phyloP scores from a whole-genome alignment of 495 filamentous ascomycete species.

The Aspergillus incahuasiensis region DNA sequence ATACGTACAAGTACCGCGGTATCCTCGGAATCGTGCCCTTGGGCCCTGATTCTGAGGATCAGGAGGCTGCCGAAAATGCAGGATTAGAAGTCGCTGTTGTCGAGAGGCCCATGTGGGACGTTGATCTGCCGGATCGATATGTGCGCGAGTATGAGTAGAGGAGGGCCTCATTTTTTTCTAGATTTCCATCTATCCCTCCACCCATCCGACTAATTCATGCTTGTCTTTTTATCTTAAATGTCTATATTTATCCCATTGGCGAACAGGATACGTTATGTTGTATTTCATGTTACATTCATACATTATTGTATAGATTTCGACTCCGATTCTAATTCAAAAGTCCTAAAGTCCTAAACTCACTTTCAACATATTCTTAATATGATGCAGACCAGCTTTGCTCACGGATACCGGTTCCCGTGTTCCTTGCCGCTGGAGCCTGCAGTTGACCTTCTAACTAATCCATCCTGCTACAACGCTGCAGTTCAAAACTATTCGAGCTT shows the following conservation, averaged over 20 bases:
- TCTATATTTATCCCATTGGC: constrained; percentile 7
- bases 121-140: constrained; percentile 72
- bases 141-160: constrained; percentile 60
- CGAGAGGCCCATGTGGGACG: constrained; percentile 81
- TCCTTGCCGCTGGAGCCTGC: no score
- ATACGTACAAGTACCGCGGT: constrained; percentile 83
- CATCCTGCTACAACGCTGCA: no score
- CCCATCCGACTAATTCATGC: not conserved
- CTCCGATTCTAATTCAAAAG: not conserved
- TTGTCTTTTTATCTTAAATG: not conserved
- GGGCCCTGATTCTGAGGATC: constrained; percentile 13
- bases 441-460: no score
- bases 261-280: constrained; percentile 7
- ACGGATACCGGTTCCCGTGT: no score
- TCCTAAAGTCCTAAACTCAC: not conserved
- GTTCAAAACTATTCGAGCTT: no score
- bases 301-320: constrained; percentile 7
- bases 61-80: constrained; percentile 20
- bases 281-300: no score
- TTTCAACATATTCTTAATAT: not conserved
- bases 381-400: no score
- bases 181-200: no score
- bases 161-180: no score
- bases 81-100: constrained; percentile 76
- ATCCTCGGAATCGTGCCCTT: constrained; percentile 85